These are phyloP conservation scores for Arxiozyma slooffiae DNA, from an alignment of 1,139 yeast genomes.

Conservation along the genomic window DNA sequence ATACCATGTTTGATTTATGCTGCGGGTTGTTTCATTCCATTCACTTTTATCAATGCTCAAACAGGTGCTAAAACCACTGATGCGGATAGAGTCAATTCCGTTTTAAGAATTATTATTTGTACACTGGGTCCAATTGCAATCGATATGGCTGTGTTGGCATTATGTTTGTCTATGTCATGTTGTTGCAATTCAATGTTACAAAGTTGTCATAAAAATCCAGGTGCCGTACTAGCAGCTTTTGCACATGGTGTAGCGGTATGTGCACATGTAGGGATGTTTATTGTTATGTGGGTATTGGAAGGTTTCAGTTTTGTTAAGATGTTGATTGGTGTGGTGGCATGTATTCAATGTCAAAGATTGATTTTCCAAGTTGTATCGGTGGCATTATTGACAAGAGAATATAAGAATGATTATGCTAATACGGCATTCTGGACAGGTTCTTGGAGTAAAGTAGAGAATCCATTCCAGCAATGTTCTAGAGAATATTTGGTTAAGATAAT, in stretches of 20 bases:
- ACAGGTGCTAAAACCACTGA: constrained; percentile 63
- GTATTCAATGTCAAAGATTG: constrained; percentile 80
- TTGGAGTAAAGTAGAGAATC: constrained; percentile 46
- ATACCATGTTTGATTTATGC: constrained; percentile 77
- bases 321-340: constrained; percentile 76
- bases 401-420: constrained; percentile 92
- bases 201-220: constrained; percentile 94
- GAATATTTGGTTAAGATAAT: constrained; percentile 90
- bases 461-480: constrained; percentile 92
- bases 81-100: constrained; percentile 60
- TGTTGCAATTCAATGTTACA: constrained; percentile 96
- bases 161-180: constrained; percentile 74
- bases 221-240: constrained; percentile 92
- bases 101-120: constrained; percentile 77
- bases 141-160: constrained; percentile 74
- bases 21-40: constrained; percentile 86
- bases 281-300: constrained; percentile 95
- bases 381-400: constrained; percentile 82
- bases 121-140: constrained; percentile 85
- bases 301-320: constrained; percentile 83
- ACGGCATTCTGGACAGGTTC: constrained; percentile 99
- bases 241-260: constrained; percentile 93
- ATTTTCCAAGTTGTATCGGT: constrained; percentile 79
- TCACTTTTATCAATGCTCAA: constrained; percentile 90
- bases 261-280: constrained; percentile 74